phyloP scores from a whole-genome alignment of 2,329 filamentous ascomycete genomes.

The Penicillium vulpinum region DNA sequence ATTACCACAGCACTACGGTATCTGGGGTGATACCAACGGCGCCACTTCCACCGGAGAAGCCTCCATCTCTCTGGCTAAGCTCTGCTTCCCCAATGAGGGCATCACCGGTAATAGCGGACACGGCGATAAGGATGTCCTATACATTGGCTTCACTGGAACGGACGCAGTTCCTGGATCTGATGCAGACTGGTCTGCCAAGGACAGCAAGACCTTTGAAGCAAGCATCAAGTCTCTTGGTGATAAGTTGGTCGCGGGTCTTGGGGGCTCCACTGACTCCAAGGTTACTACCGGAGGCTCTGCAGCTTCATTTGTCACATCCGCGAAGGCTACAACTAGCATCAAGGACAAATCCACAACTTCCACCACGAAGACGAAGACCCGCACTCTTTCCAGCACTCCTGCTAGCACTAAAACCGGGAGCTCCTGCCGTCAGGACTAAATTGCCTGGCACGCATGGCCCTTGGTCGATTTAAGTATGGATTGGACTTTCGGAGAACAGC shows the following conservation, averaged over 20 bases:
- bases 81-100: slow-evolving; percentile 54
- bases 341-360: not conserved
- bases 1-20: slow-evolving; percentile 48
- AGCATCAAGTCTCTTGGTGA: slow-evolving; percentile 56
- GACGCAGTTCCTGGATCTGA: slow-evolving; percentile 58
- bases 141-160: slow-evolving; percentile 59
- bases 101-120: slow-evolving; percentile 60
- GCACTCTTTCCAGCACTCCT: too few relatives aligned
- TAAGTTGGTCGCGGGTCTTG: slow-evolving; percentile 45
- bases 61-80: slow-evolving; percentile 58
- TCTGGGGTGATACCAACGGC: slow-evolving; percentile 65
- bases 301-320: not conserved
- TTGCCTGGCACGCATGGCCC: too few relatives aligned
- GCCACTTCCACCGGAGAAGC: slow-evolving; percentile 58
- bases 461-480: too few relatives aligned
- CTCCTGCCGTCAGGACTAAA: too few relatives aligned
- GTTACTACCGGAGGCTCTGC: too few relatives aligned
- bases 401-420: too few relatives aligned
- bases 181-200: slow-evolving; percentile 56
- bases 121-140: slow-evolving; percentile 59
- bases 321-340: not conserved
- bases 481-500: too few relatives aligned
- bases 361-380: too few relatives aligned
- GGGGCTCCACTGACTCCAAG: too few relatives aligned
- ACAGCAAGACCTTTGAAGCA: slow-evolving; percentile 36